These are phyloP conservation scores for Kalmusia sp. DNA, from an alignment of 2,329 filamentous ascomycete genomes.

Conservation along the genomic window DNA sequence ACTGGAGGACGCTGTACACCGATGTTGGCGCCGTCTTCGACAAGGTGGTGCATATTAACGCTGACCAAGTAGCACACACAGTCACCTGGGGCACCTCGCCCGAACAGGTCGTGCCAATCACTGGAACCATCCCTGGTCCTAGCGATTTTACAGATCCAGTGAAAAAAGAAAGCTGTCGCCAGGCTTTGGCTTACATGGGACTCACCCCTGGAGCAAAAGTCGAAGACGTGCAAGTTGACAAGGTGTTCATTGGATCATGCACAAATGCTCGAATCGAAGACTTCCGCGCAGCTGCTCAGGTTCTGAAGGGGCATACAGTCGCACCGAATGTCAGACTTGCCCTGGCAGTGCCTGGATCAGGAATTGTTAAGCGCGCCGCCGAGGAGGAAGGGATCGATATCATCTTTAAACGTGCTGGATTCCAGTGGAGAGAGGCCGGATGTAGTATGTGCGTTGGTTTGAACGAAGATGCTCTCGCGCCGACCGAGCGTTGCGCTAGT, in stretches of 20 bases:
- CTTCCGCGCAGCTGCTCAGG: conserved; percentile 81
- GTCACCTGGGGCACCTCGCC: conserved; percentile 97
- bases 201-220: conserved; percentile 84
- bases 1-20: conserved; percentile 86
- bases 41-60: conserved; percentile 85
- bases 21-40: conserved; percentile 91
- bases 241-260: conserved; percentile 97
- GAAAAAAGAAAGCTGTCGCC: conserved; percentile 79
- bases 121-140: conserved; percentile 85
- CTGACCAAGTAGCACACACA: conserved; percentile 90
- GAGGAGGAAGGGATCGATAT: conserved; percentile 92
- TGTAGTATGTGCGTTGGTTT: conserved; percentile 99
- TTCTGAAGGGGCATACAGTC: conserved; percentile 87
- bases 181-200: conserved; percentile 96
- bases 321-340: conserved; percentile 89
- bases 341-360: conserved; percentile 95
- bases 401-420: conserved; percentile 89
- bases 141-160: conserved; percentile 81
- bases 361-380: conserved; percentile 89
- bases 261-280: conserved; percentile 98
- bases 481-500: conserved; percentile 90
- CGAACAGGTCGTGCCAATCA: conserved; percentile 95
- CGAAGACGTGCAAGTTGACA: conserved; percentile 89
- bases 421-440: conserved; percentile 97
- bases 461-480: conserved; percentile 96